phyloP scores from a whole-genome alignment of 257 asterid genomes.

The Penstemon eatonii region DNA sequence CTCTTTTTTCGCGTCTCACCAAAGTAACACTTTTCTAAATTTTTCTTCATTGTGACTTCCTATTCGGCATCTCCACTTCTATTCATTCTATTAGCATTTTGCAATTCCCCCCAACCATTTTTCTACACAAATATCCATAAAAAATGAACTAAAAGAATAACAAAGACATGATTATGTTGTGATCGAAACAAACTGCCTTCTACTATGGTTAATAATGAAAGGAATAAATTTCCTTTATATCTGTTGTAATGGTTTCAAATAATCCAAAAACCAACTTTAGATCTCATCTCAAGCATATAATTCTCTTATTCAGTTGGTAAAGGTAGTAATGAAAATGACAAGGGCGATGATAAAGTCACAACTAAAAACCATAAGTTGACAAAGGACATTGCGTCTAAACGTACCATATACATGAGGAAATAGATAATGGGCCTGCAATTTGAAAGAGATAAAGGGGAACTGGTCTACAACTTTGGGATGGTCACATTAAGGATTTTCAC shows the following conservation, averaged over 20 bases:
- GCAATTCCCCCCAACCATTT: too few species aligned
- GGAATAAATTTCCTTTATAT: too few species aligned
- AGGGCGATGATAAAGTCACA: background rate
- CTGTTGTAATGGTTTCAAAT: background rate
- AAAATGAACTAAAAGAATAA: too few species aligned
- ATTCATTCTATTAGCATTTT: too few species aligned
- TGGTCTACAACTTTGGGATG: slow-evolving; percentile 56
- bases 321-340: background rate
- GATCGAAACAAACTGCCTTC: too few species aligned
- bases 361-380: background rate
- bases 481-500: slow-evolving; percentile 92
- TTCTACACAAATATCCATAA: too few species aligned
- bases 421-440: background rate
- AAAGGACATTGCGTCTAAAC: background rate
- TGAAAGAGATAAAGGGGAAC: slow-evolving; percentile 9
- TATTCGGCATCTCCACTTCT: too few species aligned
- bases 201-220: too few species aligned
- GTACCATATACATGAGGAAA: slow-evolving; percentile 13
- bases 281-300: background rate
- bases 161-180: too few species aligned
- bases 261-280: background rate
- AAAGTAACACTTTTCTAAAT: too few species aligned
- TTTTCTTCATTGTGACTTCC: too few species aligned
- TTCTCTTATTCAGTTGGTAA: background rate
- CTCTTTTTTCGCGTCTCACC: too few species aligned